Evolutionary conservation across 23 red algal species (phyloP).

Genomic region (Gracilaria domingensis): DNA sequence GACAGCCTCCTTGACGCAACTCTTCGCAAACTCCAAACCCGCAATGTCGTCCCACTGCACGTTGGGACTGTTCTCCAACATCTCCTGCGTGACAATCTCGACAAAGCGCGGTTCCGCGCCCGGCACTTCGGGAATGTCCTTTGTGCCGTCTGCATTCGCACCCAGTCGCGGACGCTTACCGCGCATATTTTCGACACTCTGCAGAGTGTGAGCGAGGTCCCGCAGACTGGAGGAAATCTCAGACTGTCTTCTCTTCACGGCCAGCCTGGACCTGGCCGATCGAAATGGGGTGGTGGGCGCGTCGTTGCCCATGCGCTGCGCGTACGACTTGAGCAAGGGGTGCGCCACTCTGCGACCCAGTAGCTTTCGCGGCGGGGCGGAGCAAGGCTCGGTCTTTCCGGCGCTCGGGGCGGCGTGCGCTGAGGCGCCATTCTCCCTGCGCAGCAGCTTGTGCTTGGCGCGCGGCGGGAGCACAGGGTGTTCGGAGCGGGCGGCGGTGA

Average conservation of each 20-base stretch:
- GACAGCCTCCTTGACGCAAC: slow-evolving; percentile 96
- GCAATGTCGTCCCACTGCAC: slow-evolving; percentile 98
- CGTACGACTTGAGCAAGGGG: not conserved
- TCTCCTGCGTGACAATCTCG: slow-evolving; percentile 89
- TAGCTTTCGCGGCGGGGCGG: not conserved
- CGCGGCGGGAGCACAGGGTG: not conserved
- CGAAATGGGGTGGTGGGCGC: not conserved
- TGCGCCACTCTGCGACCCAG: not conserved
- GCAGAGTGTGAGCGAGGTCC: not conserved
- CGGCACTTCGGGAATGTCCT: slow-evolving; percentile 74
- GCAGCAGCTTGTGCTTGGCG: slow-evolving; percentile 32
- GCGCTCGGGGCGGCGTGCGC: not conserved
- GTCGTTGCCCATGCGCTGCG: not conserved
- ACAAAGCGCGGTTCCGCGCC: slow-evolving; percentile 88
- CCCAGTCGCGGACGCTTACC: not conserved
- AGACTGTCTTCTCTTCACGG: not conserved
- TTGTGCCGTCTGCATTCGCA: not conserved
- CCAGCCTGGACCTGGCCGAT: not conserved
- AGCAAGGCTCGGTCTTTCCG: no score
- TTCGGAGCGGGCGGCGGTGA: not conserved
- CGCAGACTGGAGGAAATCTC: not conserved
- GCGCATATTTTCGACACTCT: not conserved
- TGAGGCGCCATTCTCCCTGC: not conserved
- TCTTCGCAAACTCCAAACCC: slow-evolving; percentile 90
- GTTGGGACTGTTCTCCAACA: slow-evolving; percentile 65